These are phyloP conservation scores for Ramaria rubella DNA, from an alignment of 768 basidiomycete genomes.

Conservation along the genomic window DNA sequence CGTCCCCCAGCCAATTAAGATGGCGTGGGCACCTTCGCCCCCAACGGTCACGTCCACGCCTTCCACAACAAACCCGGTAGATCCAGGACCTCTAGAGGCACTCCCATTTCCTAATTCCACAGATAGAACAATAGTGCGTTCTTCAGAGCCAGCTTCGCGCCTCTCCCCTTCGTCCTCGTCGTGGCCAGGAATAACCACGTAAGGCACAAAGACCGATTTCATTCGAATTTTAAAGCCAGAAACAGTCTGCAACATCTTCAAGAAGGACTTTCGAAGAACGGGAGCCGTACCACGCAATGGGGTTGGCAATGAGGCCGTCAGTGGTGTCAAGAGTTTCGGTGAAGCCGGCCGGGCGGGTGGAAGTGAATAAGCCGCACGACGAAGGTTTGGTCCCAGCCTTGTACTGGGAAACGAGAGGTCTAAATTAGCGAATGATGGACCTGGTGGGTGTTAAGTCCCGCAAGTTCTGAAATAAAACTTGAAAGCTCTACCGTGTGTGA, in stretches of 20 bases:
- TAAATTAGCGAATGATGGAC: constrained; percentile 37
- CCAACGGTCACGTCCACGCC: constrained; percentile 69
- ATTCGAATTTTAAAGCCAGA: constrained; percentile 87
- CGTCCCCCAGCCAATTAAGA: constrained; percentile 46
- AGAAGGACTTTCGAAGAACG: constrained; percentile 79
- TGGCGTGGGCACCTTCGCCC: constrained; percentile 50
- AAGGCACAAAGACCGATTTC: constrained; percentile 90
- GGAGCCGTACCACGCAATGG: constrained; percentile 36
- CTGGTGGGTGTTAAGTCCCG: constrained; percentile 23
- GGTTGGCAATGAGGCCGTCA: constrained; percentile 37
- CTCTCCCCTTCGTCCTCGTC: constrained; percentile 46
- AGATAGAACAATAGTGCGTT: constrained; percentile 82
- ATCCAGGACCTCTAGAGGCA: constrained; percentile 24
- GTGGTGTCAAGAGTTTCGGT: constrained; percentile 39
- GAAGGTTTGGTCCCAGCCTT: constrained; percentile 61
- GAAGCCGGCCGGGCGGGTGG: constrained; percentile 41
- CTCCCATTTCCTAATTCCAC: constrained; percentile 75
- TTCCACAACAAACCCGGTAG: constrained; percentile 63
- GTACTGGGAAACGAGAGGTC: constrained; percentile 56
- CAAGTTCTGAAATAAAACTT: constrained; percentile 7
- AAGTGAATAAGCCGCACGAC: constrained; percentile 61
- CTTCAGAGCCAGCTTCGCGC: constrained; percentile 64
- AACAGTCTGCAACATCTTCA: constrained; percentile 69
- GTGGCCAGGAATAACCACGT: constrained; percentile 57
- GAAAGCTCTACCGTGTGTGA: constrained; percentile 48